These are phyloP conservation scores for Discostella stelligeroides DNA, from an alignment of 108 stramenopile genomes.

Conservation along the genomic window DNA sequence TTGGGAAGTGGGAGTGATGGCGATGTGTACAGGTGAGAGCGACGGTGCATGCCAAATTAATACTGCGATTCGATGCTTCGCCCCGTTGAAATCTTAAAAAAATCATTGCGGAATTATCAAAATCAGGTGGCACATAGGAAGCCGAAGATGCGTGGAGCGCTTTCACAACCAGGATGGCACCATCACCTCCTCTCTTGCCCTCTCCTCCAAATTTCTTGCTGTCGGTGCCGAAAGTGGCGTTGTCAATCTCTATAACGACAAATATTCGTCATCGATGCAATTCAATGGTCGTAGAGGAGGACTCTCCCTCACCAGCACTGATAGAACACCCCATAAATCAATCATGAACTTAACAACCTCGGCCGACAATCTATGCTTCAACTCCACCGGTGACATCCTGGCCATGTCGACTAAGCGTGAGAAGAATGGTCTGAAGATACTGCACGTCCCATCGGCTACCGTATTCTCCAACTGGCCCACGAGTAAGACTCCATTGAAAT, in stretches of 20 bases:
- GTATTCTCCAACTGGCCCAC: conserved; percentile 99
- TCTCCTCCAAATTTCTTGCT: conserved; percentile 64
- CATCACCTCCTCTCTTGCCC: conserved; percentile 77
- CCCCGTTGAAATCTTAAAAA: not conserved
- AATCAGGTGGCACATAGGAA: conserved; percentile 84
- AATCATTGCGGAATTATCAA: not conserved
- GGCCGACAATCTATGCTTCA: conserved; percentile 82
- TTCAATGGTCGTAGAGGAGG: not conserved
- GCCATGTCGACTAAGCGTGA: conserved; percentile 90
- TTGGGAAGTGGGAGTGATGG: conserved; percentile 93
- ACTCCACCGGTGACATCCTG: conserved; percentile 90
- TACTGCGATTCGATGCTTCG: conserved; percentile 2
- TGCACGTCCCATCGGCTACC: conserved; percentile 89
- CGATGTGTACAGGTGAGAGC: conserved; percentile 83
- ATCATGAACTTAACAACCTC: conserved; percentile 94
- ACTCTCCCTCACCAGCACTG: conserved; percentile 11
- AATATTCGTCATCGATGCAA: not conserved
- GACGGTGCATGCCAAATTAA: not conserved
- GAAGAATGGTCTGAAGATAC: conserved; percentile 83
- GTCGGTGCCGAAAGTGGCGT: conserved; percentile 96
- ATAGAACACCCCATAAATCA: conserved; percentile 80
- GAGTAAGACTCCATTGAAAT: conserved; percentile 91
- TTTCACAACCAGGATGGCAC: conserved; percentile 94
- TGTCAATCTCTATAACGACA: conserved; percentile 86
- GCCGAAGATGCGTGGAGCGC: conserved; percentile 76